These are phyloP conservation scores for Podosphaera aphanis DNA, from an alignment of 2,329 filamentous ascomycete species.

Conservation along the genomic window DNA sequence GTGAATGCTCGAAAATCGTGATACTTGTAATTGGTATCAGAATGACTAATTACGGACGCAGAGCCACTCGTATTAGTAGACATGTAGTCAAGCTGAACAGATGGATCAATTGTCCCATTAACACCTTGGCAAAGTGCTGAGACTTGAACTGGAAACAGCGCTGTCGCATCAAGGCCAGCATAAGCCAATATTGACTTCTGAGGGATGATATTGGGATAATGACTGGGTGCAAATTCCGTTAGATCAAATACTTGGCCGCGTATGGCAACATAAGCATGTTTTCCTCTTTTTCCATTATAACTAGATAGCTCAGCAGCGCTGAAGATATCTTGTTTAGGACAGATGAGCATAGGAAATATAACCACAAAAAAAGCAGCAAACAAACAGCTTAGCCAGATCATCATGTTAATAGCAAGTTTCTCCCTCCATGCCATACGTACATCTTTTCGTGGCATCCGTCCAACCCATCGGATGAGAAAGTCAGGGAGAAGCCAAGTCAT, in stretches of 20 bases:
- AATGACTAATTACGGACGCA: constrained; percentile 36
- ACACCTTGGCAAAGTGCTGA: constrained; percentile 70
- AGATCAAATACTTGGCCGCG: constrained; percentile 80
- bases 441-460: constrained; percentile 78
- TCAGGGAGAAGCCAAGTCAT: constrained; percentile 80
- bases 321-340: constrained; percentile 75
- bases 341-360: constrained; percentile 67
- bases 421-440: constrained; percentile 86
- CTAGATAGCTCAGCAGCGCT: constrained; percentile 51
- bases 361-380: constrained; percentile 75
- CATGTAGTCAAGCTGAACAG: constrained; percentile 69
- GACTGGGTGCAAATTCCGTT: constrained; percentile 43
- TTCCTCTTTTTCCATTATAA: constrained; percentile 46
- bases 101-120: constrained; percentile 36
- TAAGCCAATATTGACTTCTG: constrained; percentile 49
- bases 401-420: constrained; percentile 90
- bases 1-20: constrained; percentile 81
- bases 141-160: constrained; percentile 82
- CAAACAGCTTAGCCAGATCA: constrained; percentile 76
- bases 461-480: constrained; percentile 50
- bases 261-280: constrained; percentile 49
- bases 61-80: constrained; percentile 50
- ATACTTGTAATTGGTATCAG: constrained; percentile 55
- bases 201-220: constrained; percentile 47
- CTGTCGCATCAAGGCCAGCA: constrained; percentile 66